Evolutionary conservation across 1,284 basidiomycete species (phyloP).

Genomic region (Moniliophthora roreri): DNA sequence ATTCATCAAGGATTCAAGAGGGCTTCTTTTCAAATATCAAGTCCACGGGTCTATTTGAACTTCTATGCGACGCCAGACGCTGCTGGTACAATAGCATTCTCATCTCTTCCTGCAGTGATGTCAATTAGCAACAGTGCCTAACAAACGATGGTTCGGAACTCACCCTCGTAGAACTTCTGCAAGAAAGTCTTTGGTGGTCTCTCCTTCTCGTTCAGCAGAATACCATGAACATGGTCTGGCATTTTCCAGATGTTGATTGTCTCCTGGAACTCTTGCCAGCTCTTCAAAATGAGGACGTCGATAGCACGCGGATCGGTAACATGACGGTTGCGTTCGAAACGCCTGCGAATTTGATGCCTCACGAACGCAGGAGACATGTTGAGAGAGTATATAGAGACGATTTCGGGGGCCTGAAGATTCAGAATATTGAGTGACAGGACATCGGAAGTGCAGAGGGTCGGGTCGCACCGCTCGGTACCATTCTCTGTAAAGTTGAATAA

Average conservation of each 20-base stretch:
- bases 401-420: constrained; percentile 78
- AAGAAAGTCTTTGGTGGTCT: constrained; percentile 69
- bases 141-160: constrained; percentile 28
- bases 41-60: too few relatives aligned
- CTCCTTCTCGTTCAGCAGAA: constrained; percentile 51
- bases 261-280: constrained; percentile 90
- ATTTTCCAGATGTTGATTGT: constrained; percentile 95
- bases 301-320: constrained; percentile 84
- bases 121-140: neutral
- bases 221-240: constrained; percentile 71
- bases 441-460: constrained; percentile 6
- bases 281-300: constrained; percentile 89
- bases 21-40: too few relatives aligned
- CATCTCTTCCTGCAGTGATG: constrained; percentile 45
- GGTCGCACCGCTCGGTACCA: constrained; percentile 88
- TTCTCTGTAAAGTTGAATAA: constrained; percentile 83
- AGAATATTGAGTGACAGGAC: constrained; percentile 6
- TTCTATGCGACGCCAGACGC: constrained; percentile 41
- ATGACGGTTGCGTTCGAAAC: constrained; percentile 86
- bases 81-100: constrained; percentile 52
- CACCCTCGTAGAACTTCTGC: constrained; percentile 85
- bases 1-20: too few relatives aligned
- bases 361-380: constrained; percentile 82
- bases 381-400: constrained; percentile 83
- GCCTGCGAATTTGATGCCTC: constrained; percentile 81